These are phyloP conservation scores for Leccinum subrobustum DNA, from an alignment of 1,284 basidiomycete genomes.

Conservation along the genomic window DNA sequence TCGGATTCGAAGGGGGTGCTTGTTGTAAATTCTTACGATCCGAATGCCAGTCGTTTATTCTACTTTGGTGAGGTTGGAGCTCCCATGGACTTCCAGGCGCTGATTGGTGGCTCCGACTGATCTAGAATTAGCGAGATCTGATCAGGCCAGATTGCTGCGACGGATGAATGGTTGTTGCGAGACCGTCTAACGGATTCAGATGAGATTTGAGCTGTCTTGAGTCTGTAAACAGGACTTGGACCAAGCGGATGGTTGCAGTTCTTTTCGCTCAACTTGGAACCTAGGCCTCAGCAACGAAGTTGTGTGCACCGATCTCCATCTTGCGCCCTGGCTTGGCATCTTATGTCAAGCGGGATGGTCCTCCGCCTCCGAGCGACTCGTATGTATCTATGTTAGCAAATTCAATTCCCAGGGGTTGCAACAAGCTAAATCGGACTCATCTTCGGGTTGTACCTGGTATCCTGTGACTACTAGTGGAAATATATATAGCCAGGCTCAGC, in stretches of 20 bases:
- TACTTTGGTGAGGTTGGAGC: neutral
- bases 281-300: neutral
- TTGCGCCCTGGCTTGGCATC: neutral
- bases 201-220: neutral
- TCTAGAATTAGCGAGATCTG: neutral
- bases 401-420: too few species aligned
- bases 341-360: too few species aligned
- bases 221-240: neutral
- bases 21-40: constrained; percentile 16
- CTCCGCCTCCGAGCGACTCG: too few species aligned
- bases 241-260: too few species aligned
- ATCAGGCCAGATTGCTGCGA: neutral
- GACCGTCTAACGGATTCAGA: neutral
- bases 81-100: too few species aligned
- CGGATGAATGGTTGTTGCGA: neutral
- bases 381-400: neutral
- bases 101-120: neutral
- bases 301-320: neutral
- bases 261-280: neutral
- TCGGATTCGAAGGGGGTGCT: constrained; percentile 13
- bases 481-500: neutral
- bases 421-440: neutral
- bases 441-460: neutral
- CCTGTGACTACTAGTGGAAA: neutral
- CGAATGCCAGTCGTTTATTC: constrained; percentile 6